Evolutionary conservation across 2,329 filamentous ascomycete species (phyloP), one percentile per base, ranked within the genome.

Genomic region (Diaporthe vaccinii): DNA sequence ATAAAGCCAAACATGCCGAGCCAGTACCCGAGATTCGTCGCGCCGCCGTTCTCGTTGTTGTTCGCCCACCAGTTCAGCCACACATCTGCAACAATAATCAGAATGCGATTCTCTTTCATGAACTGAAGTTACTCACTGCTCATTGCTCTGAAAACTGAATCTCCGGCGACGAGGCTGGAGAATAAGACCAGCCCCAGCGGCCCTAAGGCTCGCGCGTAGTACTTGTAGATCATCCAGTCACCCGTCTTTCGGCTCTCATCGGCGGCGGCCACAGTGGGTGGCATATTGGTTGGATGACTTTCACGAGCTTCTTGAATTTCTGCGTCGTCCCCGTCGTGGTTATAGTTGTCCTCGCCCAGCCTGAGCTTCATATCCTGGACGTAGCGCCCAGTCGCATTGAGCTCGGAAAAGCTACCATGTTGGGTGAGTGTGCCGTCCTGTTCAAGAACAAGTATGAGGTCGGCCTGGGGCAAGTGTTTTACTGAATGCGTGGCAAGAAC

Each of bases 401-500:
- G 79, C 10, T 80, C 79, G 17, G 82, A 80, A 59, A 83, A 85
- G 14, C 61, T 78, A 12, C 83, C 84, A 74, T 84, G 82, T 75
- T 85, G 82, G 3, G 77, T 72, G 2, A 85, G 79, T n/a, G 72
- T 79, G 20, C 84, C 83, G 15, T 80, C 77, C 20, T 78, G 78
- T 39, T 78, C 75, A 4, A 86, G 81, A 6, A 79, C 80, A 20
- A 85, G 78, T 25, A 85, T 80, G 44, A 83, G 79, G 70, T 86
- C 83, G 31, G 82, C 84, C 53, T 84, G 81, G 8, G 82, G 80
- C 0, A 85, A 74, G 10, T 78, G 76, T 20, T 78, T 76, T 3
- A 75, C 75, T 10, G 81, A 79, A 62, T 84, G 84, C 1, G 84
- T 86, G 4, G 82, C 82, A 2, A 87, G 77, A 10, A 87, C 57